phyloP scores from a whole-genome alignment of 2,329 filamentous ascomycete genomes.

The Talaromyces piceae region DNA sequence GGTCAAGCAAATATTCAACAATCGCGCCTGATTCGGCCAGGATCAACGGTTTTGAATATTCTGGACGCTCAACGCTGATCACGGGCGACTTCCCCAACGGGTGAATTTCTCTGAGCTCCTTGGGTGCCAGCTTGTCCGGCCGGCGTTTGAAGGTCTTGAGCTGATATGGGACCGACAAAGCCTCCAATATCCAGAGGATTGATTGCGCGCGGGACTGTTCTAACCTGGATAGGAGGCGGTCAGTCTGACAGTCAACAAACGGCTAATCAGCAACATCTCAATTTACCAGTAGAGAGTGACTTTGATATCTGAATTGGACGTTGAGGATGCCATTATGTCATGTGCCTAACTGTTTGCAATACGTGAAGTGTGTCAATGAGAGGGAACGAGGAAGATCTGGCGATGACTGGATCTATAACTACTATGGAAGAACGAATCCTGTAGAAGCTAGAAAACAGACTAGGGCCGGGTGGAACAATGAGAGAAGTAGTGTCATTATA shows the following conservation, averaged over 20 bases:
- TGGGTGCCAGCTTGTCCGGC: conserved; percentile 60
- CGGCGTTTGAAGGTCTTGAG: conserved; percentile 69
- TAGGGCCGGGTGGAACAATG: too few species aligned
- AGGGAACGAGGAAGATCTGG: too few species aligned
- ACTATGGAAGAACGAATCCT: too few species aligned
- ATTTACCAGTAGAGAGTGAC: conserved; percentile 12
- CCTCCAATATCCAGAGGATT: conserved; percentile 78
- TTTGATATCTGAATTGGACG: conserved; percentile 5
- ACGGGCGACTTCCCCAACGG: conserved; percentile 82
- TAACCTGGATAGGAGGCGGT: conserved; percentile 52
- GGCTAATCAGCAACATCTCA: too few species aligned
- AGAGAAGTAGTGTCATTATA: too few species aligned
- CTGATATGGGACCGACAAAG: conserved; percentile 71
- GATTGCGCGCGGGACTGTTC: conserved; percentile 75
- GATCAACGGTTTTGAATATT: conserved; percentile 46
- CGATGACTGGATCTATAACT: too few species aligned
- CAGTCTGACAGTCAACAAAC: not conserved
- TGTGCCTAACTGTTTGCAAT: not conserved
- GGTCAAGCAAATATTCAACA: conserved; percentile 70
- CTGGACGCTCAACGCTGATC: conserved; percentile 54
- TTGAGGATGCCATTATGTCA: conserved; percentile 8
- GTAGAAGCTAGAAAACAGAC: too few species aligned
- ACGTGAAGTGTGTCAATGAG: not conserved
- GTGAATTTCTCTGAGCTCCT: conserved; percentile 69
- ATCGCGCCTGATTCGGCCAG: conserved; percentile 79